Conservation (phyloP, 305 asterid genomes). For the Fraxinus angustifolia region DNA sequence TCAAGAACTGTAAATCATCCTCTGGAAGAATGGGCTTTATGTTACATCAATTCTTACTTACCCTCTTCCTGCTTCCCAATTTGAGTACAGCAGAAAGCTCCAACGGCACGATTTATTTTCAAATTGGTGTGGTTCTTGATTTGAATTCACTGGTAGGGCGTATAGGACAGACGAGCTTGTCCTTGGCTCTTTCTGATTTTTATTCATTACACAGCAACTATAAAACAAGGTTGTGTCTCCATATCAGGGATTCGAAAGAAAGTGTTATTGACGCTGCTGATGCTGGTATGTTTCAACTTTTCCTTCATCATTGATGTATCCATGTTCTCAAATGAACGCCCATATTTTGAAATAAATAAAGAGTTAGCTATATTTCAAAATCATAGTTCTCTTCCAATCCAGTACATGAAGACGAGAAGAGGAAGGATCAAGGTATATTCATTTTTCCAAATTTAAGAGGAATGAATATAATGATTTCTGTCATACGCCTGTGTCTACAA, state of each 20-base stretch:
- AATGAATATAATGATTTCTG: background rate
- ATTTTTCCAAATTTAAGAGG: background rate
- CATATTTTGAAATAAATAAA: background rate
- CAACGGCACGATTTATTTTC: slow-evolving; percentile 17
- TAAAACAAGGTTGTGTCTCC: slow-evolving; percentile 35
- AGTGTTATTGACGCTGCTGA: slow-evolving; percentile 36
- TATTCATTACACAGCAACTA: slow-evolving; percentile 27
- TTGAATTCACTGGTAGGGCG: slow-evolving; percentile 34
- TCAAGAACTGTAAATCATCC: background rate
- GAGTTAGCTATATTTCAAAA: background rate
- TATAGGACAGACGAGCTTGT: slow-evolving; percentile 30
- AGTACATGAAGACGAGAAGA: background rate
- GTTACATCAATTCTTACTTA: background rate
- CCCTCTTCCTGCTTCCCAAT: slow-evolving; percentile 21
- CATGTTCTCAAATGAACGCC: background rate
- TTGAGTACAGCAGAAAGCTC: background rate
- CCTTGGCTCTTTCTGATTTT: slow-evolving; percentile 34
- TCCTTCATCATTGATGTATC: background rate
- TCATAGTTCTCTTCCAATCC: background rate
- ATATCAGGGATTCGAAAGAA: slow-evolving; percentile 35
- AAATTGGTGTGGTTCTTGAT: slow-evolving; percentile 44
- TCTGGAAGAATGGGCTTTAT: slow-evolving; percentile 18
- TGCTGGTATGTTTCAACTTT: slow-evolving; percentile 27
- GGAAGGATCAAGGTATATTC: background rate
- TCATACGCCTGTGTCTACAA: background rate